Percentiles rank a stretch among this genome's conserved stretches.
These are phyloP conservation scores for Gloeostereum incarnatum DNA, from an alignment of 768 basidiomycete species.

Conservation along the genomic window DNA sequence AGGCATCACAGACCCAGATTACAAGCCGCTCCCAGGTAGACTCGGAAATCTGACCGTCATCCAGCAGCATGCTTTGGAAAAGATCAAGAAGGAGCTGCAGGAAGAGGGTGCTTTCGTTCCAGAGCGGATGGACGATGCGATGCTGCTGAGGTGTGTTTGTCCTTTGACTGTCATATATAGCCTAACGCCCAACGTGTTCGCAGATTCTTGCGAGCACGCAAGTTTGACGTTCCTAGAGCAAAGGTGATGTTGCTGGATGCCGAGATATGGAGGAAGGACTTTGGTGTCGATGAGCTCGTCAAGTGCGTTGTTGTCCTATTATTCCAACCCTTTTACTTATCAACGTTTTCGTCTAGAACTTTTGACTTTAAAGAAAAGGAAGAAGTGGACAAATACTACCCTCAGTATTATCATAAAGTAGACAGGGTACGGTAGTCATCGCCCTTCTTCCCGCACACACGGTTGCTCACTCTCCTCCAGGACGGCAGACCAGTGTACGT, in stretches of 20 bases:
- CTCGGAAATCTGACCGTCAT: conserved; percentile 65
- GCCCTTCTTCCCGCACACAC: not conserved
- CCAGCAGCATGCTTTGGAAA: conserved; percentile 59
- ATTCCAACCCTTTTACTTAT: not conserved
- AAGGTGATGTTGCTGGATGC: conserved; percentile 77
- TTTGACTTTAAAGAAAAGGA: conserved; percentile 82
- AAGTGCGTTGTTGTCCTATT: conserved; percentile 31
- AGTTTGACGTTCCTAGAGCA: conserved; percentile 77
- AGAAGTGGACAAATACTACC: conserved; percentile 87
- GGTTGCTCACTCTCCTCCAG: conserved; percentile 23
- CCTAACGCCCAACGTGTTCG: not conserved
- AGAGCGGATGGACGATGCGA: conserved; percentile 62
- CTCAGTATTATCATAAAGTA: conserved; percentile 92
- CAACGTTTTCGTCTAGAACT: conserved; percentile 33
- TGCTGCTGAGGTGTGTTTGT: conserved; percentile 47
- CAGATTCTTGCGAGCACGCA: conserved; percentile 91
- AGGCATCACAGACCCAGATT: conserved; percentile 55
- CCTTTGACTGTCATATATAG: not conserved
- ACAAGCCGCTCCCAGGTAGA: conserved; percentile 60
- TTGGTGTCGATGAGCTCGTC: conserved; percentile 68
- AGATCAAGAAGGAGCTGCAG: conserved; percentile 55
- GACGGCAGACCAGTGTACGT: conserved; percentile 96
- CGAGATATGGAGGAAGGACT: conserved; percentile 88
- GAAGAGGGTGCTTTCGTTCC: conserved; percentile 52
- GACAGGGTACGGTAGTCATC: conserved; percentile 57